Conservation (phyloP, 2,329 filamentous ascomycete species). For the Lasiodiplodia citricola region DNA sequence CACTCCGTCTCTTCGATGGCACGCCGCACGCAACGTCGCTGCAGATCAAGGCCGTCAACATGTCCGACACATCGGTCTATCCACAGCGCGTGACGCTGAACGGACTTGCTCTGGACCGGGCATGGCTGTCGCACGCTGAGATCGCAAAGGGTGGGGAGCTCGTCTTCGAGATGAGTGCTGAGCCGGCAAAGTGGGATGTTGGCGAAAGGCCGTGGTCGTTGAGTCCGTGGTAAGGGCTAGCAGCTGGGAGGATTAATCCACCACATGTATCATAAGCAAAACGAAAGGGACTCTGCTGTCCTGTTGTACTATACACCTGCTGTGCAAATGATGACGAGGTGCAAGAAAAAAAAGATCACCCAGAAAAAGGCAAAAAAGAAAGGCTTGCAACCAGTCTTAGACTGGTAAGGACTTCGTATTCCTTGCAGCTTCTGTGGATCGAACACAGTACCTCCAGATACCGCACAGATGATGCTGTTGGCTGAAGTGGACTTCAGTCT, state of each 20-base stretch:
- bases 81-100: constrained; percentile 30
- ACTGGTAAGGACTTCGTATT: constrained; percentile 15
- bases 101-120: constrained; percentile 27
- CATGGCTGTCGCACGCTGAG: constrained; percentile 28
- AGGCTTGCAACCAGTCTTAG: constrained; percentile 2
- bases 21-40: constrained; percentile 27
- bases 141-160: constrained; percentile 29
- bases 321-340: neutral
- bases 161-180: constrained; percentile 29
- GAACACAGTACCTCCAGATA: constrained; percentile 47
- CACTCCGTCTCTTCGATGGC: constrained; percentile 25
- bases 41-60: constrained; percentile 26
- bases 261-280: neutral
- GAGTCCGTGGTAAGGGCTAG: constrained; percentile 9
- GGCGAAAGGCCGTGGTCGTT: constrained; percentile 29
- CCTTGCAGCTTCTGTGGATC: constrained; percentile 43
- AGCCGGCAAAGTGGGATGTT: constrained; percentile 29
- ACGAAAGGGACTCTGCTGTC: neutral
- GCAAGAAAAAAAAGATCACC: neutral
- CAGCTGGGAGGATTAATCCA: neutral
- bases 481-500: constrained; percentile 44
- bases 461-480: constrained; percentile 34
- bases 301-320: neutral
- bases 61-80: constrained; percentile 28
- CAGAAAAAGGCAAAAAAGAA: neutral